Base-by-base conservation (phyloP, 2,329 filamentous ascomycete species). In the Elsinoe ampelina region DNA sequence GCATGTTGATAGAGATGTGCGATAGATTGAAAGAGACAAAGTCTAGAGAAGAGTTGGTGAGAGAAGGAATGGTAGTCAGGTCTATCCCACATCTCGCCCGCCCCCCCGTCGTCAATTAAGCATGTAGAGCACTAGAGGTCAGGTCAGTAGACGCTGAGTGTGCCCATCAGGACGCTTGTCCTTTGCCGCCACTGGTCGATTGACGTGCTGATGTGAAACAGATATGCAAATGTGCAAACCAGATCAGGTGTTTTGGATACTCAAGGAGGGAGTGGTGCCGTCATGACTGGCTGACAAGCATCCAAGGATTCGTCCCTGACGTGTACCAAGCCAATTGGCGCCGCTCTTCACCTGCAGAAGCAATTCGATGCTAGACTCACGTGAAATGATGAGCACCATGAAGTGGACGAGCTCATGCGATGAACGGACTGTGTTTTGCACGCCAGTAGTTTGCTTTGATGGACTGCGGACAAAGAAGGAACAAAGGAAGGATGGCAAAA, bases 251-350 rank as follows among this genome's bases (percentile, higher is more conserved):
- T 34, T 36, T 36, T 30, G 19, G 12, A n/a, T n/a, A 15, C 3
- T 2, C 4, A 36, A 3, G 8, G 15, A 32, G 13, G n/a, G 48
- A 52, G 48, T 52, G n/a, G 48, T 52, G 48, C 48, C 22, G 48
- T 52, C 48, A 52, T 52, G n/a, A 52, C 48, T 52, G 48, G 48
- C 48, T 38, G 48, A 52, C 48, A 52, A 52, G 48, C 48, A 52
- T 52, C 20, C 48, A 52, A 52, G 48, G 30, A 52, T 52, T 38
- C 48, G 32, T 52, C 48, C 48, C 48, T 22, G 48, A 52, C 48
- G 34, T 32, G 32, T n/a, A 38, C 48, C 34, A 52, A 22, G 48
- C 15, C 48, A 32, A 52, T 52, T 32, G 34, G 48, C 48, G 32
- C 13, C 32, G 6, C 17, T 26, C 2, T 7, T n/a, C 13, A 38